Conservation (phyloP, 257 asterid species). For the Jacaranda mimosifolia region DNA sequence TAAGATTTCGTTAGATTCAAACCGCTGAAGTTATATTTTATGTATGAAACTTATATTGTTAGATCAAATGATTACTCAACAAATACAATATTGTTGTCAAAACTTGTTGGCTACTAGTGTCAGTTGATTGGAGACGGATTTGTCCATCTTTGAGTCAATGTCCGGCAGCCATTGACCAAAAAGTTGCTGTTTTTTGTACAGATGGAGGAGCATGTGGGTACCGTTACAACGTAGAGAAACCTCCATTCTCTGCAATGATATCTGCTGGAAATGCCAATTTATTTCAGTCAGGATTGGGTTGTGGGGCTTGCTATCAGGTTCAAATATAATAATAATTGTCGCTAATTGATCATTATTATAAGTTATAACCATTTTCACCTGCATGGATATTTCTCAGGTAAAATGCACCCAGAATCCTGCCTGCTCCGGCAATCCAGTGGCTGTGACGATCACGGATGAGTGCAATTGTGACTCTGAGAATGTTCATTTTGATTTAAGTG, state of each 20-base stretch:
- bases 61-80: too few relatives aligned
- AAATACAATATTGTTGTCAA: too few relatives aligned
- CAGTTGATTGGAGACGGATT: too few relatives aligned
- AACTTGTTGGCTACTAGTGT: too few relatives aligned
- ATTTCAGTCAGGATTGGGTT: conserved; percentile 40
- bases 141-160: too few relatives aligned
- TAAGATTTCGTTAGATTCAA: too few relatives aligned
- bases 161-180: too few relatives aligned
- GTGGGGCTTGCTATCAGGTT: conserved; percentile 55
- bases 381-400: conserved; percentile 19
- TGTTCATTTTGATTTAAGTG: conserved; percentile 54
- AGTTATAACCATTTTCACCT: background rate
- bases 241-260: conserved; percentile 38
- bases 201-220: conserved; percentile 58
- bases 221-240: conserved; percentile 24
- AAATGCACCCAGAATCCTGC: conserved; percentile 37
- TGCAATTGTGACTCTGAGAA: conserved; percentile 36
- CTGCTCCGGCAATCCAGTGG: conserved; percentile 47
- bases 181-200: background rate
- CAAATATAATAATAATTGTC: background rate
- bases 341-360: too few relatives aligned
- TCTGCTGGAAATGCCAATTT: conserved; percentile 46
- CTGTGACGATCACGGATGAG: conserved; percentile 42
- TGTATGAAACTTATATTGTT: too few relatives aligned
- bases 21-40: too few relatives aligned